Conservation (phyloP, 805 yeast species). For the Wickerhamiella kurtzmanii region DNA sequence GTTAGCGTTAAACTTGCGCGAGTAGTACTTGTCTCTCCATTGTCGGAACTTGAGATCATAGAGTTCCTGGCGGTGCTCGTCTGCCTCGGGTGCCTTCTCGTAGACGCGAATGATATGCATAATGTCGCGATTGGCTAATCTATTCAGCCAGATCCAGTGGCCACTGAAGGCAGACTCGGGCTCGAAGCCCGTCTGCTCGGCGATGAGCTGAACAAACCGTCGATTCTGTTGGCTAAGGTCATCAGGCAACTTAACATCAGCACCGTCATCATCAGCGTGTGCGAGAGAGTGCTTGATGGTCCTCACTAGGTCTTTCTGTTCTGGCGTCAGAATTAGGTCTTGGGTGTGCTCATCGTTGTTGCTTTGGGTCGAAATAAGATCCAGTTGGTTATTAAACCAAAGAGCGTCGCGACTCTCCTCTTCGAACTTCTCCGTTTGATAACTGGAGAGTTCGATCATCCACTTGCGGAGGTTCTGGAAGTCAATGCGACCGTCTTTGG, state of each 20-base stretch:
- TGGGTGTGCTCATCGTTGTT: conserved; percentile 48
- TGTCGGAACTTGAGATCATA: conserved; percentile 59
- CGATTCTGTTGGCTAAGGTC: conserved; percentile 19
- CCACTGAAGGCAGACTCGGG: conserved; percentile 45
- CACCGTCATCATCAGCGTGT: conserved; percentile 16
- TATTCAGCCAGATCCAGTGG: conserved; percentile 42
- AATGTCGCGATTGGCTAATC: conserved; percentile 6
- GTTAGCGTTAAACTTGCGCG: conserved; percentile 61
- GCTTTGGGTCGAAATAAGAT: conserved; percentile 21
- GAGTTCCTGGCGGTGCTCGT: conserved; percentile 39
- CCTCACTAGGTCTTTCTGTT: conserved; percentile 56
- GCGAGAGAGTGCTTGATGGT: conserved; percentile 36
- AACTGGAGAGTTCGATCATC: conserved; percentile 60
- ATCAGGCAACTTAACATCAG: conserved; percentile 7
- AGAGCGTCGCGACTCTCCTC: conserved; percentile 65
- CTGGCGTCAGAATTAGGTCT: conserved; percentile 35
- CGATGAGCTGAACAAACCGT: conserved; percentile 19
- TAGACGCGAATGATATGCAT: conserved; percentile 27
- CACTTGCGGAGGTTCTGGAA: conserved; percentile 57
- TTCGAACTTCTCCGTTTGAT: conserved; percentile 80
- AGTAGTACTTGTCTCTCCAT: conserved; percentile 83
- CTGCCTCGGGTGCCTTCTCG: conserved; percentile 25
- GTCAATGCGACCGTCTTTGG: conserved; percentile 71
- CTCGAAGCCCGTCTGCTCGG: conserved; percentile 31
- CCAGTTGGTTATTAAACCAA: conserved; percentile 82